Percentiles rank a stretch among this genome's conserved stretches.
phyloP scores from a whole-genome alignment of 768 basidiomycete genomes.

The Suillus luteus region DNA sequence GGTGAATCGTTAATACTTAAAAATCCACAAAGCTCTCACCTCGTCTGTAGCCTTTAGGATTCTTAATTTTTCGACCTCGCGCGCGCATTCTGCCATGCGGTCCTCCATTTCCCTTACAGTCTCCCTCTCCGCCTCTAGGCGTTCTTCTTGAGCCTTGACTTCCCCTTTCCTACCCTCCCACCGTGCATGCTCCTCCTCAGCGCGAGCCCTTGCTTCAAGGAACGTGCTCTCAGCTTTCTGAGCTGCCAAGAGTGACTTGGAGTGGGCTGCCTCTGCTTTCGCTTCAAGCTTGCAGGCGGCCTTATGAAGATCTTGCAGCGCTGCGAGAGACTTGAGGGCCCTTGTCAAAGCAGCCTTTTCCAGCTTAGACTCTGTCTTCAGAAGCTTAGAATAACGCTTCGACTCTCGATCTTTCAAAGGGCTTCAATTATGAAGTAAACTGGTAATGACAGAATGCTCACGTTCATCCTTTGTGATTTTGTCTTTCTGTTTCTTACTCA shows the following conservation, averaged over 20 bases:
- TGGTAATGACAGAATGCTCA: conserved; percentile 29
- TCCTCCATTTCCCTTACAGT: conserved; percentile 61
- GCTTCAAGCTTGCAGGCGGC: conserved; percentile 65
- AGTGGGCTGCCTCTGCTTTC: conserved; percentile 53
- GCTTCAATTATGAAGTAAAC: conserved; percentile 4
- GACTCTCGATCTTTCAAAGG: conserved; percentile 52
- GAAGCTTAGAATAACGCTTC: conserved; percentile 64
- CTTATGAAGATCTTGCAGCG: conserved; percentile 73
- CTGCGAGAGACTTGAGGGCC: conserved; percentile 64
- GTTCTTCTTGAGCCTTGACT: conserved; percentile 46
- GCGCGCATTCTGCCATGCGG: conserved; percentile 68
- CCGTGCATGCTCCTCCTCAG: conserved; percentile 50
- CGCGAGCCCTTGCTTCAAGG: conserved; percentile 60
- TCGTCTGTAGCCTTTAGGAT: conserved; percentile 71
- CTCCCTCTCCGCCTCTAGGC: conserved; percentile 50
- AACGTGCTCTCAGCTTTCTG: conserved; percentile 66
- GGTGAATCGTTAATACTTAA: not conserved
- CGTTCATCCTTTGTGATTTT: conserved; percentile 56
- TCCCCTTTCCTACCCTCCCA: conserved; percentile 55
- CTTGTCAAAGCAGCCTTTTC: conserved; percentile 64
- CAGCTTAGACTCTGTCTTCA: conserved; percentile 66
- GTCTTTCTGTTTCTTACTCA: conserved; percentile 52
- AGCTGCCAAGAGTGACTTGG: conserved; percentile 53
- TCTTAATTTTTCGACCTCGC: conserved; percentile 69
- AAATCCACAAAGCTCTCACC: conserved; percentile 22